A percentile compares a stretch with the other conserved stretches of the same genome.
phyloP scores from a whole-genome alignment of 352 stramenopile genomes.

The Phytopythium delawarense region DNA sequence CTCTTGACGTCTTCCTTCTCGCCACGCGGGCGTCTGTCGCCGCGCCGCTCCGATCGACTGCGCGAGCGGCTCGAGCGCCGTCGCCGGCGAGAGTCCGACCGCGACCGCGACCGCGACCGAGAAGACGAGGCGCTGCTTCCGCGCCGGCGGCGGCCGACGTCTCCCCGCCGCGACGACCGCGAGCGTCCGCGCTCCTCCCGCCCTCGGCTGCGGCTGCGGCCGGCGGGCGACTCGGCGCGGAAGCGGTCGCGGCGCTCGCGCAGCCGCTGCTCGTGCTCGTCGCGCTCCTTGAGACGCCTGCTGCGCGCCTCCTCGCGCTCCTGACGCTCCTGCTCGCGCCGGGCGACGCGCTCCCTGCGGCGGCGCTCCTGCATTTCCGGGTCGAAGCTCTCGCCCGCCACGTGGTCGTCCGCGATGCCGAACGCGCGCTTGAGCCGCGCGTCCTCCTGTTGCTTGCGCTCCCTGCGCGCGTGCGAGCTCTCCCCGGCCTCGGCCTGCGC shows the following conservation, averaged over 20 bases:
- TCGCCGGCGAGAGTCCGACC: slow-evolving; percentile 19
- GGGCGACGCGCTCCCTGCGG: slow-evolving; percentile 41
- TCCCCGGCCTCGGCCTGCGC: slow-evolving; percentile 9
- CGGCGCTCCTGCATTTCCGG: slow-evolving; percentile 63
- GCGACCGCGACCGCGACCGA: background rate
- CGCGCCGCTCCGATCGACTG: slow-evolving; percentile 18
- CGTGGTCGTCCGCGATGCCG: slow-evolving; percentile 64
- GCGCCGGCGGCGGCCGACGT: background rate
- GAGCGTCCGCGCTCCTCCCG: background rate
- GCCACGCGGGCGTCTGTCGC: slow-evolving; percentile 4
- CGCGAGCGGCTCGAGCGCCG: slow-evolving; percentile 15
- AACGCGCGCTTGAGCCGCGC: slow-evolving; percentile 66
- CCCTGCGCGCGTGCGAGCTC: slow-evolving; percentile 52
- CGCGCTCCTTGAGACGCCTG: slow-evolving; percentile 29
- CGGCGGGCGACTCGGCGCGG: slow-evolving; percentile 2
- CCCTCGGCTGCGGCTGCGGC: slow-evolving; percentile 1
- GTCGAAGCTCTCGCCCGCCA: slow-evolving; percentile 76
- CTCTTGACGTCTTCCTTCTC: slow-evolving; percentile 4
- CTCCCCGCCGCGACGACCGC: background rate
- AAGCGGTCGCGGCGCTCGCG: slow-evolving; percentile 27
- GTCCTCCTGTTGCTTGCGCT: slow-evolving; percentile 67
- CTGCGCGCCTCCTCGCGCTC: slow-evolving; percentile 39
- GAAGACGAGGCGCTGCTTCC: slow-evolving; percentile 5
- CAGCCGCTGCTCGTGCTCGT: slow-evolving; percentile 28
- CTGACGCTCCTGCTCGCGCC: slow-evolving; percentile 40